Percentiles rank a stretch among this genome's conserved stretches.
Evolutionary conservation across 2,329 filamentous ascomycete species (phyloP).

Genomic region (Epichloe sylvatica): DNA sequence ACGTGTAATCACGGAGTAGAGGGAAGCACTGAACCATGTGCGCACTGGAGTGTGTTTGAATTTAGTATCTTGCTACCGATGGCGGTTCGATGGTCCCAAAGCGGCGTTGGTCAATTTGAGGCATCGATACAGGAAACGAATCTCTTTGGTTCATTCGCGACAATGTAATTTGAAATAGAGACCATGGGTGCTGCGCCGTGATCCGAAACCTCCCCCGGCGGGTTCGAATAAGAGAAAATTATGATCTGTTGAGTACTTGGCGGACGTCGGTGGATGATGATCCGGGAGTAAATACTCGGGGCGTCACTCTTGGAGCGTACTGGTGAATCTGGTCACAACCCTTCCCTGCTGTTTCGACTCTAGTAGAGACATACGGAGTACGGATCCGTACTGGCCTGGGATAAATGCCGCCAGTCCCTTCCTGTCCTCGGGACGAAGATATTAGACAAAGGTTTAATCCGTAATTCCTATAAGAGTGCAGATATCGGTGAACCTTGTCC

Average conservation of each 20-base stretch:
- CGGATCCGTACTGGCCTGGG: slow-evolving; percentile 65
- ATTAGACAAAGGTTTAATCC: slow-evolving; percentile 21
- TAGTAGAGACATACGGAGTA: slow-evolving; percentile 42
- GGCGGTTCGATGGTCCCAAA: too few species aligned
- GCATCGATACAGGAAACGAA: too few species aligned
- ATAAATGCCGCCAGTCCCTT: slow-evolving; percentile 47
- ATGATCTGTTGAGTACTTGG: slow-evolving; percentile 24
- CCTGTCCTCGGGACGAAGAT: slow-evolving; percentile 49
- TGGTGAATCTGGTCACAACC: too few species aligned
- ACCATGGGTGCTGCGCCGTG: slow-evolving; percentile 26
- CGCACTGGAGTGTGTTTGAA: too few species aligned
- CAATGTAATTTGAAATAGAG: too few species aligned
- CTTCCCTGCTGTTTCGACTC: slow-evolving; percentile 42
- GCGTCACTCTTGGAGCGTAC: slow-evolving; percentile 55
- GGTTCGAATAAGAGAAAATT: slow-evolving; percentile 24
- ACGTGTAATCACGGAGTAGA: too few species aligned
- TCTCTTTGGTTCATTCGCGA: too few species aligned
- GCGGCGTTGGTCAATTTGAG: too few species aligned
- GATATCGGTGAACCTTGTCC: slow-evolving; percentile 49
- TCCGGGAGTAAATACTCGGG: slow-evolving; percentile 44
- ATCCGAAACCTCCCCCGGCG: slow-evolving; percentile 54
- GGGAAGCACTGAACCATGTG: too few species aligned
- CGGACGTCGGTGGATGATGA: slow-evolving; percentile 55
- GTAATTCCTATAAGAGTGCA: slow-evolving; percentile 38
- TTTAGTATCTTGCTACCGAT: too few species aligned